A percentile compares a stretch with the other conserved stretches of the same genome.
phyloP scores from a whole-genome alignment of 768 basidiomycete genomes.

The Dendrothele bispora region DNA sequence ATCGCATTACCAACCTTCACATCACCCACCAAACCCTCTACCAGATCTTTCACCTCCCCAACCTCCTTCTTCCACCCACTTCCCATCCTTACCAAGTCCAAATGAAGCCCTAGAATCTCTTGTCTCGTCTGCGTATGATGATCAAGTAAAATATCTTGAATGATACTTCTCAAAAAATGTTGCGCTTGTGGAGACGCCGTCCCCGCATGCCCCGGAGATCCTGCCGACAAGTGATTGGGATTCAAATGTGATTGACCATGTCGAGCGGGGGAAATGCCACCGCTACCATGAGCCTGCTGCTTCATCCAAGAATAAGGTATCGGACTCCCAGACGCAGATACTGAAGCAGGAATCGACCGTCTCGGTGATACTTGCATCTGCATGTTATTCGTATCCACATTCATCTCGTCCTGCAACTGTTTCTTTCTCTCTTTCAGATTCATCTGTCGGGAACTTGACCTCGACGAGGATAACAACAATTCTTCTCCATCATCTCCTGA shows the following conservation, averaged over 20 bases:
- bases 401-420: too few relatives aligned
- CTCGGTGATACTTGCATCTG: too few relatives aligned
- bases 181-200: conserved; percentile 49
- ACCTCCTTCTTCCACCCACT: conserved; percentile 10
- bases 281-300: neutral
- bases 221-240: conserved; percentile 31
- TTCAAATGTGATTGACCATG: conserved; percentile 41
- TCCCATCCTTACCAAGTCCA: conserved; percentile 60
- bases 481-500: conserved; percentile 29
- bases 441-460: too few relatives aligned
- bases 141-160: conserved; percentile 73
- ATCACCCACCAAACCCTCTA: neutral
- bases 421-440: too few relatives aligned
- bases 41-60: conserved; percentile 1
- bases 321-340: conserved; percentile 9
- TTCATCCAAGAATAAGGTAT: neutral
- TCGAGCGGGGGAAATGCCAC: conserved; percentile 20
- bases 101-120: conserved; percentile 74
- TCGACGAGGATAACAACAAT: conserved; percentile 49
- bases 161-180: conserved; percentile 61
- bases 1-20: neutral
- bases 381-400: too few relatives aligned
- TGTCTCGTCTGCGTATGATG: conserved; percentile 66
- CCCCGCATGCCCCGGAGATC: conserved; percentile 23
- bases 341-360: conserved; percentile 19